Conservation (phyloP, 2,329 filamentous ascomycete genomes). For the Lachnellula suecica region DNA sequence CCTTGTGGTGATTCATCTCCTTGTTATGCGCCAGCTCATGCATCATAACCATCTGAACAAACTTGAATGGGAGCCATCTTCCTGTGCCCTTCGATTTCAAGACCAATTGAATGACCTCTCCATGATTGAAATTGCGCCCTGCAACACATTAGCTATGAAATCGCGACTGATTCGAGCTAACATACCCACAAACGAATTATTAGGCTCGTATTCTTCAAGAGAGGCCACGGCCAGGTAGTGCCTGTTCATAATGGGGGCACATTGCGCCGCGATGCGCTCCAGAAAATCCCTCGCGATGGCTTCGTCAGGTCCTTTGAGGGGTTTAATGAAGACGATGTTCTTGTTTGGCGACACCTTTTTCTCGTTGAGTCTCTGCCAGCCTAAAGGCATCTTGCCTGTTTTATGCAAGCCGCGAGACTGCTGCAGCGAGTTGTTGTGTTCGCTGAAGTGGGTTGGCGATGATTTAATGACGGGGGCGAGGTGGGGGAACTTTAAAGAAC, state of each 20-base stretch:
- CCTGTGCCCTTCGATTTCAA: slow-evolving; percentile 64
- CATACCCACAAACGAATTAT: slow-evolving; percentile 67
- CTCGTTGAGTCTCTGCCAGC: slow-evolving; percentile 77
- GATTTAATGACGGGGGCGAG: too few relatives aligned
- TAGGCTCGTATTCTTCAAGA: slow-evolving; percentile 80
- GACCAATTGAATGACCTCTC: slow-evolving; percentile 83
- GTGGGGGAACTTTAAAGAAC: too few relatives aligned
- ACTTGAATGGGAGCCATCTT: slow-evolving; percentile 77
- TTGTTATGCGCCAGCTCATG: slow-evolving; percentile 81
- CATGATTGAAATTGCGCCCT: slow-evolving; percentile 87
- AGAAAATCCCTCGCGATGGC: slow-evolving; percentile 67
- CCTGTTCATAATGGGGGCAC: slow-evolving; percentile 68
- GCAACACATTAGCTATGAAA: slow-evolving; percentile 44
- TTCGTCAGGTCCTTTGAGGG: slow-evolving; percentile 64
- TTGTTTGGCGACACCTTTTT: slow-evolving; percentile 73
- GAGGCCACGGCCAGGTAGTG: slow-evolving; percentile 64
- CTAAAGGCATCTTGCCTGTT: slow-evolving; percentile 63
- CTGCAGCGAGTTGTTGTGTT: too few relatives aligned
- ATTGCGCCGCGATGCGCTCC: slow-evolving; percentile 78
- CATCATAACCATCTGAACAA: slow-evolving; percentile 95
- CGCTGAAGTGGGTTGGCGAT: too few relatives aligned
- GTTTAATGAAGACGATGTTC: slow-evolving; percentile 82
- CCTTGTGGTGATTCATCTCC: slow-evolving; percentile 81
- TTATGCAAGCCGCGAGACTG: too few relatives aligned
- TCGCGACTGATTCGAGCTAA: neutral